Evolutionary conservation across 306 rosid genomes (phyloP), one percentile per base, ranked within the genome.

Genomic region (Ormosia semicastrata): DNA sequence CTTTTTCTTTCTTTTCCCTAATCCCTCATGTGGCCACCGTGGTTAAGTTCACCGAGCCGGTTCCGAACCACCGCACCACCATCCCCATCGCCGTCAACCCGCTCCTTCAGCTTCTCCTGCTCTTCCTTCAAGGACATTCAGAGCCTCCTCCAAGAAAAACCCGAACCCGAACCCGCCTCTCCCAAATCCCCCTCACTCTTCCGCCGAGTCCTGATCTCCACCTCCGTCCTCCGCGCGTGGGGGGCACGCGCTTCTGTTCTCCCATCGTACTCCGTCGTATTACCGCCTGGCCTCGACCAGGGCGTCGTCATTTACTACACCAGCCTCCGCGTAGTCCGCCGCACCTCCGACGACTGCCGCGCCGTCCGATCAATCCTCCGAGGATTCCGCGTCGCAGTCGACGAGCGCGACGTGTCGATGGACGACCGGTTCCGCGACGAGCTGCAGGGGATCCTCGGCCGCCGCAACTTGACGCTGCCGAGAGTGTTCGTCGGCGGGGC

Each of bases 361-460:
- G 33, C 70, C 86, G 97, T 90, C 72, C 77, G 90, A 75, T 82
- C 94, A 2, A 94, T 94, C 70, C 90, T 94, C 75, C 86, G 83
- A 0, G 83, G 86, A 8, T 85, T 90, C 57, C 87, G 73, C 11
- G 95, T 89, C 60, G 73, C 83, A 10, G 77, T 93, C 56, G 98
- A 94, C 90, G 95, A 93, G 76, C 92, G 98, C 36, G 98, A 94
- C 47, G 86, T 94, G 36, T 92, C 98, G 0, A 89, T 94, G 82
- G 97, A 93, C 80, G 78, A 84, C 2, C 71, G 77, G 33, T 91
- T 80, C 72, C 81, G 85, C 34, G 88, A 87, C 53, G 97, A 94
- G 81, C 87, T 94, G 41, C 87, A 86, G 76, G 85, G 29, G 49
- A 83, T 87, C 59, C 58, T 87, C 2, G 92, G 93, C 15, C 67